Percentiles rank a stretch among this genome's conserved stretches.
phyloP scores from a whole-genome alignment of 345 rosid species.

The Populus ilicifolia region DNA sequence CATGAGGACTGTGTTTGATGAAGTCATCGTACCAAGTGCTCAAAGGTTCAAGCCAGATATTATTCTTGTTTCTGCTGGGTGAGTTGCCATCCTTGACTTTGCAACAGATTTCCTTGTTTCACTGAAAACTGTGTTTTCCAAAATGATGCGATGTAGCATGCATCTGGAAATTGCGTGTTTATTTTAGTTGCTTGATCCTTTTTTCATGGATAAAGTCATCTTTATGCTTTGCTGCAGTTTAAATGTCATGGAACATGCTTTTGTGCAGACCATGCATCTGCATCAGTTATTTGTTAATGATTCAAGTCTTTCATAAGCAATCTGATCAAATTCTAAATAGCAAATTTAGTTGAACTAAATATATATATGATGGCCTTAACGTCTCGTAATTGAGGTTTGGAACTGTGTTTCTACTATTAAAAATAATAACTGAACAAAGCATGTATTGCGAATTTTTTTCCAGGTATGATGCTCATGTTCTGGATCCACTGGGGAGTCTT shows the following conservation, averaged over 20 bases:
- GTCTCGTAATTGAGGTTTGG: not conserved
- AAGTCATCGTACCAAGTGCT: slow-evolving; percentile 81
- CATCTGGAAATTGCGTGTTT: not conserved
- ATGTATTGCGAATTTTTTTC: slow-evolving; percentile 2
- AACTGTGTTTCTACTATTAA: not conserved
- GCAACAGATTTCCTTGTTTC: not conserved
- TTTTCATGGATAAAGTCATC: not conserved
- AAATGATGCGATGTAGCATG: not conserved
- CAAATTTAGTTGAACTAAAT: not conserved
- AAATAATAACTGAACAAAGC: not conserved
- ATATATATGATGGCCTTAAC: not conserved
- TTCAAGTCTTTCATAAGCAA: not conserved
- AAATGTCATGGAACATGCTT: not conserved
- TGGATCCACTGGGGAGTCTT: slow-evolving; percentile 81
- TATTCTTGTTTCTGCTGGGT: slow-evolving; percentile 98
- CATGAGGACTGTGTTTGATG: slow-evolving; percentile 77
- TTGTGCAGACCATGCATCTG: not conserved
- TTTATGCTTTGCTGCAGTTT: not conserved
- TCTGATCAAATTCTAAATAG: not conserved
- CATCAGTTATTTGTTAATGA: not conserved
- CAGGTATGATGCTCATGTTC: slow-evolving; percentile 87
- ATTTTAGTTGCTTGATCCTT: not conserved
- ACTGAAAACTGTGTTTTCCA: not conserved
- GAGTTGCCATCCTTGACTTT: slow-evolving; percentile 21
- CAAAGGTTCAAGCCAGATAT: slow-evolving; percentile 90